These are phyloP conservation scores for Oropetium thomaeum DNA, from an alignment of 176 grass and related monocot species.

Conservation along the genomic window DNA sequence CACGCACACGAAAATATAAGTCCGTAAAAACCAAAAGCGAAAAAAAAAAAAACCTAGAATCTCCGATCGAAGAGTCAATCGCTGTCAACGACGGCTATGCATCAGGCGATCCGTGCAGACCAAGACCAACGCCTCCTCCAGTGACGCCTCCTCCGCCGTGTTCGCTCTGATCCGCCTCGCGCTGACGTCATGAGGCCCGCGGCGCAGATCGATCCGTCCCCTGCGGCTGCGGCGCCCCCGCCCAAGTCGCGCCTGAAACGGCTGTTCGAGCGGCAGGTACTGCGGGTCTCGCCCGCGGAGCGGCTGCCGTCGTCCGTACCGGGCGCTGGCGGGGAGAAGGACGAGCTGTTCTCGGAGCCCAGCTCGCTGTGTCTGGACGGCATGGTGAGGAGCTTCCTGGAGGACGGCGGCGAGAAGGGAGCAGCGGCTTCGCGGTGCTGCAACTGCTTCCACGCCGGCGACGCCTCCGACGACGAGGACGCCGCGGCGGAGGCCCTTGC, in stretches of 20 bases:
- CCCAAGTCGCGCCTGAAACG: slow-evolving; percentile 80
- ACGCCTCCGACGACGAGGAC: slow-evolving; percentile 32
- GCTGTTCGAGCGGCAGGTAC: slow-evolving; percentile 83
- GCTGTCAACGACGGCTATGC: neutral
- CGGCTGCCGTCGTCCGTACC: slow-evolving; percentile 32
- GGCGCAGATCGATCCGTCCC: slow-evolving; percentile 63
- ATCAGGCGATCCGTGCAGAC: neutral
- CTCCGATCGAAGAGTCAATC: slow-evolving; percentile 18
- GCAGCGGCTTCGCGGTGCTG: slow-evolving; percentile 35
- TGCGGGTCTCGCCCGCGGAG: slow-evolving; percentile 68
- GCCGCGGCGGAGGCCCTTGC: slow-evolving; percentile 36
- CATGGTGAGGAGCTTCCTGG: slow-evolving; percentile 90
- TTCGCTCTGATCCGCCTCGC: neutral
- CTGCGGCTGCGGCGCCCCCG: slow-evolving; percentile 13
- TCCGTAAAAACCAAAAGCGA: neutral
- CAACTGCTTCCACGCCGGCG: slow-evolving; percentile 77
- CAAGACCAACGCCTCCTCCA: slow-evolving; percentile 3
- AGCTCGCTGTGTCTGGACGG: slow-evolving; percentile 86
- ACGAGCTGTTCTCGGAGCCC: slow-evolving; percentile 40
- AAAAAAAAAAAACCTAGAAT: slow-evolving; percentile 10
- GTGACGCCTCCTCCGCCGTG: neutral
- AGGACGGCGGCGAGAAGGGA: slow-evolving; percentile 56
- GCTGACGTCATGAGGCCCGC: slow-evolving; percentile 53
- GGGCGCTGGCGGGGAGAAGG: slow-evolving; percentile 40
- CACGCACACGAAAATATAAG: neutral